Evolutionary conservation across 257 asterid species (phyloP).

Genomic region (Solanum rostratum): DNA sequence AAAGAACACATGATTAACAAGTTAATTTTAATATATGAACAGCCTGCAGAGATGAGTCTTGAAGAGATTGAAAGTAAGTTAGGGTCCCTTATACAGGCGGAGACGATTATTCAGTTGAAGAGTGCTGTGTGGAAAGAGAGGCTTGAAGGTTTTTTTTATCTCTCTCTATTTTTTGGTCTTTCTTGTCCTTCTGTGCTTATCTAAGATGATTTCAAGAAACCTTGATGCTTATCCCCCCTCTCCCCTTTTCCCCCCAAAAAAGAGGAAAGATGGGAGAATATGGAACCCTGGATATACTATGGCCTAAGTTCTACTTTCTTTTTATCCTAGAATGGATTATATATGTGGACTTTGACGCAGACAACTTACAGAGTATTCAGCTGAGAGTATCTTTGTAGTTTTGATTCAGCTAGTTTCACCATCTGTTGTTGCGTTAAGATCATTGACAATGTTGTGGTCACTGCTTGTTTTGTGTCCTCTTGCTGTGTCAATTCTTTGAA

Average conservation of each 20-base stretch:
- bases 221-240: background rate
- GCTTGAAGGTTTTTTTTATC: constrained; percentile 60
- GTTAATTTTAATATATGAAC: constrained; percentile 4
- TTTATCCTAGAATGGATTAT: background rate
- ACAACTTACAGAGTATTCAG: background rate
- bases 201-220: background rate
- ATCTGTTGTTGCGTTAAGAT: background rate
- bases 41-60: constrained; percentile 96
- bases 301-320: background rate
- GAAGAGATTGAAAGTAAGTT: constrained; percentile 91
- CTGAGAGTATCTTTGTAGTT: background rate
- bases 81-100: constrained; percentile 79
- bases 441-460: background rate
- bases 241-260: too few relatives aligned
- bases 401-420: background rate
- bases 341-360: background rate
- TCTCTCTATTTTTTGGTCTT: background rate
- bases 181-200: background rate
- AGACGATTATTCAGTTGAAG: constrained; percentile 68
- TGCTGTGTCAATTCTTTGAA: background rate
- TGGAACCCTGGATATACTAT: background rate
- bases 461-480: background rate
- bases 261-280: background rate
- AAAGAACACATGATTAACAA: background rate
- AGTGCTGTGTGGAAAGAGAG: constrained; percentile 98